phyloP scores from a whole-genome alignment of 768 basidiomycete genomes.

The Suillus weaverae region DNA sequence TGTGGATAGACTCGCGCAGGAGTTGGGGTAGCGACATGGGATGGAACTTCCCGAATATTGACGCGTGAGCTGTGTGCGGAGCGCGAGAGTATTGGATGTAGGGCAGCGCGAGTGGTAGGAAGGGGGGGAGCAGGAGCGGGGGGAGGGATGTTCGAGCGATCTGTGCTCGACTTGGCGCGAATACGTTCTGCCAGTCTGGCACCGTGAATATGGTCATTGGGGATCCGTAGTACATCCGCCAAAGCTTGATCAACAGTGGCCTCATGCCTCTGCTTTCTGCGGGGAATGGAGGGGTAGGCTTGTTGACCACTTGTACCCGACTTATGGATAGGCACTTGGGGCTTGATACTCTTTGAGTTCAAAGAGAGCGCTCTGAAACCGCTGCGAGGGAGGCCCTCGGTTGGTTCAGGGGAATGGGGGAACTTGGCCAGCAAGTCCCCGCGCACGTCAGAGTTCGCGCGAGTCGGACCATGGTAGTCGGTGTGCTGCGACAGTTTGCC shows the following conservation, averaged over 20 bases:
- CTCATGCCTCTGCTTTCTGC: slow-evolving; percentile 6
- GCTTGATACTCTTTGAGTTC: neutral
- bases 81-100: neutral
- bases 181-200: slow-evolving; percentile 6
- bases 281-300: slow-evolving; percentile 6
- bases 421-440: slow-evolving; percentile 10
- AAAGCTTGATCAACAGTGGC: neutral
- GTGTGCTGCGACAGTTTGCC: neutral
- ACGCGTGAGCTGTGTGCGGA: slow-evolving; percentile 3
- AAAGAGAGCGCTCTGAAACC: slow-evolving; percentile 7
- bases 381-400: slow-evolving; percentile 8
- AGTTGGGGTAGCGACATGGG: neutral
- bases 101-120: neutral
- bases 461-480: neutral
- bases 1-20: neutral
- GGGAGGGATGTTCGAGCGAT: neutral
- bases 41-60: slow-evolving; percentile 2
- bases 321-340: neutral
- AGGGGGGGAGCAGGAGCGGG: neutral
- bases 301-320: neutral
- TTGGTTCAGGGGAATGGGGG: slow-evolving; percentile 10
- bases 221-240: no score
- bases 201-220: neutral
- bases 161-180: slow-evolving; percentile 2
- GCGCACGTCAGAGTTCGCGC: neutral